Base-by-base conservation (phyloP, 768 basidiomycete genomes). In the Amanita pseudoporphyria region DNA sequence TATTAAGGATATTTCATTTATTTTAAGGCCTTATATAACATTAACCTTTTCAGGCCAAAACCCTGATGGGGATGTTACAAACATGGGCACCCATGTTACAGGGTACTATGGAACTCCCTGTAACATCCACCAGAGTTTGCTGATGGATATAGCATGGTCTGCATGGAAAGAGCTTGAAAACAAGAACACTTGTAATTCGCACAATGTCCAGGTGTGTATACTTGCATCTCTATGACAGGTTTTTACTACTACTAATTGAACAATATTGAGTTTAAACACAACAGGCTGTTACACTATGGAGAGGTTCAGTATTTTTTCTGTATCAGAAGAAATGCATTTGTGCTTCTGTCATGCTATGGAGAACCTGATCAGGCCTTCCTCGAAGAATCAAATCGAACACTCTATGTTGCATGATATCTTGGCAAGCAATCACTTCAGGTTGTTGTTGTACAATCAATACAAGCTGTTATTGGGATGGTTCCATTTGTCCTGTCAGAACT, bases 111-210 rank as follows among this genome's bases (percentile, higher is more conserved):
- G n/a, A n/a, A n/a, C n/a, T n/a, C n/a, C n/a, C n/a, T n/a, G n/a
- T n/a, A n/a, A n/a, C n/a, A n/a, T n/a, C n/a, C n/a, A n/a, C n/a
- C n/a, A n/a, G n/a, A n/a, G n/a, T n/a, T n/a, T n/a, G n/a, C n/a
- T n/a, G n/a, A n/a, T n/a, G n/a, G 53, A 58, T 19, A 53, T 54
- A 28, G 55, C 51, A 3, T 43, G 57, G 1, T 58, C 51, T 4
- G 18, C 19, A 9, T 58, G 57, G 57, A 55, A 53, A 43, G 57
- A 58, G 21, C 26, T 31, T 1, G 3, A 19, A 14, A 19, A 13
- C n/a, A 31, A 36, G 5, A 41, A 54, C 24, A 19, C 36, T 3
- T 42, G 53, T 14, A 45, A 39, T 37, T 35, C 53, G 10, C 49
- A 43, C 14, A 50, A 51, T 37, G 53, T 54, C 13, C 45, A 51